A percentile compares a stretch with the other conserved stretches of the same genome.
phyloP scores from a whole-genome alignment of 2,329 filamentous ascomycete species.

The Pseudomassariella vexata region DNA sequence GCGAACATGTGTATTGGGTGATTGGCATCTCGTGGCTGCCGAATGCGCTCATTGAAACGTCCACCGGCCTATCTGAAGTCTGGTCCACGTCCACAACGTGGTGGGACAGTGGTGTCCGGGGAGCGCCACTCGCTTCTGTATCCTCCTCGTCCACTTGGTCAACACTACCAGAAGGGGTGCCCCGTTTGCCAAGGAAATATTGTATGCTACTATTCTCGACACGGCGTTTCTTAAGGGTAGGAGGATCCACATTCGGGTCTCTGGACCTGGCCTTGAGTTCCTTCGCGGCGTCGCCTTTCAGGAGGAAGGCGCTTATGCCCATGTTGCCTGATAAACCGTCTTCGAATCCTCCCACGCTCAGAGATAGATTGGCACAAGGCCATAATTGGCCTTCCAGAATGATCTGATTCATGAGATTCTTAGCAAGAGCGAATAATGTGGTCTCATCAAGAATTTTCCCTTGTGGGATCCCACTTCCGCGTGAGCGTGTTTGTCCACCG shows the following conservation, averaged over 20 bases:
- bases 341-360: constrained; percentile 89
- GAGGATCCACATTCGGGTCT: constrained; percentile 18
- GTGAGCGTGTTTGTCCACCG: constrained; percentile 66
- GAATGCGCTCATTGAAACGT: constrained; percentile 15
- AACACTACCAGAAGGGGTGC: constrained; percentile 22
- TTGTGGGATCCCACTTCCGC: constrained; percentile 69
- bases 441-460: constrained; percentile 69
- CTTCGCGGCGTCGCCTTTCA: constrained; percentile 65
- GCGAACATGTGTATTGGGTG: constrained; percentile 47
- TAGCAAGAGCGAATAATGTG: constrained; percentile 68
- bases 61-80: constrained; percentile 6
- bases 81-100: constrained; percentile 2
- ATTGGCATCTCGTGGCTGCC: constrained; percentile 27
- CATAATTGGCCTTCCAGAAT: constrained; percentile 73
- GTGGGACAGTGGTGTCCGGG: constrained; percentile 1
- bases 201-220: constrained; percentile 46
- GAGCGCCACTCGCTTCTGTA: constrained; percentile 12
- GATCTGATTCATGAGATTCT: constrained; percentile 70
- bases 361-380: constrained; percentile 86
- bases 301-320: constrained; percentile 80
- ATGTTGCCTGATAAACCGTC: constrained; percentile 78
- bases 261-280: constrained; percentile 35
- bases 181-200: constrained; percentile 48
- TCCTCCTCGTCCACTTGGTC: constrained; percentile 15
- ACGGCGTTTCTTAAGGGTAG: constrained; percentile 37